A percentile compares a stretch with the other conserved stretches of the same genome.
Conservation (phyloP, 2,329 filamentous ascomycete species). For the Aschersonia sp. region DNA sequence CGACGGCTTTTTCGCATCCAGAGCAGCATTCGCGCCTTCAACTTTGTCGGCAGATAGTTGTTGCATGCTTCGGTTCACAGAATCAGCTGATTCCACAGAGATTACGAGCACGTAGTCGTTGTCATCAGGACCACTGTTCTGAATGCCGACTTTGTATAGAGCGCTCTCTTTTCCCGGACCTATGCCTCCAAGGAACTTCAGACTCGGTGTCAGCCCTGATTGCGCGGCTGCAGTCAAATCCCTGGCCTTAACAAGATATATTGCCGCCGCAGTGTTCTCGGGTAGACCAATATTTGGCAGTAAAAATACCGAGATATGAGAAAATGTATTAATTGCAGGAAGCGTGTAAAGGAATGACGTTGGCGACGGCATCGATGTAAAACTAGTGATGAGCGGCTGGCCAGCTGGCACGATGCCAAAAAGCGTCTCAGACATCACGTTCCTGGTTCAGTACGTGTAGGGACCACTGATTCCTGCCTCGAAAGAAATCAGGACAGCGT, state of each 20-base stretch:
- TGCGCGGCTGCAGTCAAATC: conserved; percentile 22
- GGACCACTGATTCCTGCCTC: too few species aligned
- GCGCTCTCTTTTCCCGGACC: conserved; percentile 84
- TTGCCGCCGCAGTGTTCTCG: conserved; percentile 64
- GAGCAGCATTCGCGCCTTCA: neutral
- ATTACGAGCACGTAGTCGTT: conserved; percentile 64
- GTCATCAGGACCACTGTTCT: conserved; percentile 5
- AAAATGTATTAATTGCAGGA: conserved; percentile 39
- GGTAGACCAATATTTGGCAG: conserved; percentile 67
- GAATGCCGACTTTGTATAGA: conserved; percentile 61
- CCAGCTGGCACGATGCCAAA: conserved; percentile 49
- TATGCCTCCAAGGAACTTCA: conserved; percentile 78
- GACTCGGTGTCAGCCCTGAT: conserved; percentile 37
- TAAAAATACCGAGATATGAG: conserved; percentile 80
- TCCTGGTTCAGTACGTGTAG: too few species aligned
- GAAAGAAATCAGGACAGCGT: too few species aligned
- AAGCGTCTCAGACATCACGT: conserved; percentile 27
- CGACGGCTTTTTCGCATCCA: conserved; percentile 26
- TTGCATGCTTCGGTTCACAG: conserved; percentile 57
- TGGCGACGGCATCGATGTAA: conserved; percentile 35
- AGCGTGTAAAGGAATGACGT: conserved; percentile 44
- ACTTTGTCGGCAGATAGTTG: conserved; percentile 29
- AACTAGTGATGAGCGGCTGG: conserved; percentile 39
- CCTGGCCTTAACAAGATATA: conserved; percentile 58
- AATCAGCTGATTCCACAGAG: conserved; percentile 60